Evolutionary conservation across 345 rosid genomes (phyloP).

Genomic region (Eucalyptus victrix): DNA sequence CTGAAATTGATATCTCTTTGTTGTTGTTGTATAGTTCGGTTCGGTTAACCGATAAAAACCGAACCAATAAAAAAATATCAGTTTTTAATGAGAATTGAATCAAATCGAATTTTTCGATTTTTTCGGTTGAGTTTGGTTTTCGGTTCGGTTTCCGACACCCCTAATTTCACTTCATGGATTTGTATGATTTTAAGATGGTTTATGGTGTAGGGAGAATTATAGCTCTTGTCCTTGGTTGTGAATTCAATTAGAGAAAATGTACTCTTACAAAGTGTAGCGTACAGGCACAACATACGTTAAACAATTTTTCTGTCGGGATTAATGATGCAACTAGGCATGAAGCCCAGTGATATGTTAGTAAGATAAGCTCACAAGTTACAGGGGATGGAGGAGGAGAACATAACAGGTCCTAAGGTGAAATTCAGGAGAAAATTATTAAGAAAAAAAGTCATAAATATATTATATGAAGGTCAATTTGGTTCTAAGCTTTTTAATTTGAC

Average conservation of each 20-base stretch:
- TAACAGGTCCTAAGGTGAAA: not conserved
- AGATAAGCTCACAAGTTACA: not conserved
- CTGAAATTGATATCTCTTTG: too few relatives aligned
- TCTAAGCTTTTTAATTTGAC: too few relatives aligned
- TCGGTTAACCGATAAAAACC: too few relatives aligned
- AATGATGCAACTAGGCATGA: not conserved
- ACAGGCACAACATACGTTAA: not conserved
- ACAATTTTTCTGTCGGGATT: not conserved
- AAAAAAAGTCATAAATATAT: too few relatives aligned
- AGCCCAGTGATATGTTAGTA: not conserved
- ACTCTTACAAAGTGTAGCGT: not conserved
- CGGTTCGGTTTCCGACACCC: too few relatives aligned
- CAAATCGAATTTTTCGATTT: too few relatives aligned
- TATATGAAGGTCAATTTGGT: not conserved
- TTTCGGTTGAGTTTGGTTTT: too few relatives aligned
- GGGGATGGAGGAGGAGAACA: not conserved
- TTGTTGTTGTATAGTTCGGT: too few relatives aligned
- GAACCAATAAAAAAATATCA: too few relatives aligned
- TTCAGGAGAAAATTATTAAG: not conserved
- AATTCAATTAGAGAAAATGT: not conserved
- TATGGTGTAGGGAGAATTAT: not conserved
- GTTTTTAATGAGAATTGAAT: too few relatives aligned
- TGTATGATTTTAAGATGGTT: not conserved
- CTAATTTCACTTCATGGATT: not conserved
- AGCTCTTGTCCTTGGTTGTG: not conserved